Base-by-base conservation (phyloP, 2,329 filamentous ascomycete species). In the Pseudogymnoascus sp. region DNA sequence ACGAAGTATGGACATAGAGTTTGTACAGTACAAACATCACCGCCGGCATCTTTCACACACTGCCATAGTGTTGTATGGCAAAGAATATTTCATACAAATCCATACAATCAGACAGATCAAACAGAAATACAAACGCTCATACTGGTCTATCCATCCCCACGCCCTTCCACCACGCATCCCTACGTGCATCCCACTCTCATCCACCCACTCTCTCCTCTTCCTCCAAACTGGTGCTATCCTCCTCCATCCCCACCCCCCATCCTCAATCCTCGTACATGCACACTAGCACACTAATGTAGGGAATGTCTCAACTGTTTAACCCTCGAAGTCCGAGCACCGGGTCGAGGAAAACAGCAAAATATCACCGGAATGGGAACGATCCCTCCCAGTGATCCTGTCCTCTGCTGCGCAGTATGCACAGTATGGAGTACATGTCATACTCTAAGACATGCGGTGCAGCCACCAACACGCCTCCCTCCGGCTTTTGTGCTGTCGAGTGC, bases 401-500 rank as follows among this genome's bases (percentile, higher is more conserved):
- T 50, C 25, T 50, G 2, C 43, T 50, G 43, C 25, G 16, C 43
- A 28, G 8, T 50, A 50, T 14, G 34, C 34, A 35, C 34, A 35
- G 34, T 11, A 25, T n/a, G 14, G n/a, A 54, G 43, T 54, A 54
- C 25, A 54, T 54, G 43, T 54, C 43, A 54, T 54, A 54, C 43
- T 54, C 8, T 54, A 32, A 54, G 25, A 54, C 43, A 54, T 32
- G 43, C 43, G 18, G 43, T 30, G 43, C 43, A 16, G 43, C 43
- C 43, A 54, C 25, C 43, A 54, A 54, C 43, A 54, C 43, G 43
- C 43, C 43, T 54, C 43, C 43, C 43, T 54, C 43, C 43, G 25
- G 25, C 4, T 7, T 7, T 22, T 50, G 25, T 54, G 43, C 43
- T 54, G 43, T 54, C 43, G 43, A 54, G 25, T 54, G 43, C 43